Evolutionary conservation across 306 rosid species (phyloP), one percentile per base, ranked within the genome.

Genomic region (Cajanus cajan): DNA sequence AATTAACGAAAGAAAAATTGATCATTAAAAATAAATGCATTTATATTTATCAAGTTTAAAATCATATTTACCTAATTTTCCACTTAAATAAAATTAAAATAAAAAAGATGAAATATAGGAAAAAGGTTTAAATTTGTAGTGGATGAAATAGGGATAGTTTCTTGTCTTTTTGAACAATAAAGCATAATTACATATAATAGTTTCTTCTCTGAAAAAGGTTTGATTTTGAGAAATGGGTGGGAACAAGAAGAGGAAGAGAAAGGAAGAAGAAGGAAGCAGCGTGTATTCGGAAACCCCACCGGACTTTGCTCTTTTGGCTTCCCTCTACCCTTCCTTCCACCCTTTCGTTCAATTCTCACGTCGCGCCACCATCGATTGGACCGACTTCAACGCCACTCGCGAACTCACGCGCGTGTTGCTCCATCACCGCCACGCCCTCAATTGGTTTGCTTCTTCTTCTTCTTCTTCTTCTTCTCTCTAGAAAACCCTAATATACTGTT

Each of bases 311-410:
- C 86, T 76, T 15, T 70, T 94, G 45, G 97, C 95, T 44, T 88
- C 97, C 76, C 90, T 89, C 5, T 92, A 94, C 80, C 90, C 97
- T 11, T 88, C 93, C 4, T 94, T 94, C 76, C 43, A 83, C 11
- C 89, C 87, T 24, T 93, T 87, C 50, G 80, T 91, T 2, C 86
- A 79, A 66, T 72, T 71, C 58, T 55, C 82, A 52, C 5, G 77
- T 13, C 84, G 82, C 33, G 94, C 93, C 82, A 81, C 52, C 70
- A 84, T 89, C 44, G 88, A 91, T 63, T 93, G 98, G 98, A 88
- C 92, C 13, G 93, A 93, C 71, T 93, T 89, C 89, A 91, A 91
- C 10, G 96, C 97, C 81, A 93, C 93, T n/a, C 90, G 94, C 4
- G 87, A 91, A 57, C 94, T 93, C 79, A 90, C 86, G 33, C 85